phyloP scores from a whole-genome alignment of 345 rosid species.

The Isatis tinctoria region DNA sequence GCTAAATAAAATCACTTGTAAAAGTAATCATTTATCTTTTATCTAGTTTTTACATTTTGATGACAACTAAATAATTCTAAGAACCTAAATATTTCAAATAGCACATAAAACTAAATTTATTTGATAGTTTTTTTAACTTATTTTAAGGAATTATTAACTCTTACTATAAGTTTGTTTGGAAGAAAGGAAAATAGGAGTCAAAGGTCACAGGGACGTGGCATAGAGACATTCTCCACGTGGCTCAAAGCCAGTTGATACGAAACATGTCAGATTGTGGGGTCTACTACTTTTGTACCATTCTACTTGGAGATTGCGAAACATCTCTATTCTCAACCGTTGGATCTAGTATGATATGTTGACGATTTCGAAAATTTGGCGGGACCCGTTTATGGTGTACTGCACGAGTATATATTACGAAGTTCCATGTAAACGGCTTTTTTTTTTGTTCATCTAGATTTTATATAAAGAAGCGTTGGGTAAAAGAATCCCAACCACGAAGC shows the following conservation, averaged over 20 bases:
- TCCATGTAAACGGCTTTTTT: neutral
- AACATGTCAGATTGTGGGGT: neutral
- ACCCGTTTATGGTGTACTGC: neutral
- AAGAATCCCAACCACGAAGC: too few relatives aligned
- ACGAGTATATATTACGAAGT: neutral
- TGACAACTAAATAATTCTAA: too few relatives aligned
- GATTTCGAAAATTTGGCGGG: neutral
- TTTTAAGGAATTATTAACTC: too few relatives aligned
- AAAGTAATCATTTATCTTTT: too few relatives aligned
- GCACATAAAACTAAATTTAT: too few relatives aligned
- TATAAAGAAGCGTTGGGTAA: too few relatives aligned
- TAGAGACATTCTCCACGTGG: neutral
- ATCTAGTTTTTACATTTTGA: too few relatives aligned
- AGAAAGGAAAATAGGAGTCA: neutral
- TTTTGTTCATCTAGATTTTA: too few relatives aligned
- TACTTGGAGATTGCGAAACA: neutral
- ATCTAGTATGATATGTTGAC: neutral
- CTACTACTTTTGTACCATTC: neutral
- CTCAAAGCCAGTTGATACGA: neutral
- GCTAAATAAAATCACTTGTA: too few relatives aligned
- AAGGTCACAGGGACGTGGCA: neutral
- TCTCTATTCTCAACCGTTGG: neutral
- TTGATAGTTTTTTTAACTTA: too few relatives aligned
- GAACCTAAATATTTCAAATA: too few relatives aligned
- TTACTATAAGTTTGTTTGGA: too few relatives aligned